Evolutionary conservation across 73 alveolate genomes (phyloP).

Genomic region (Blepharisma japonicum): DNA sequence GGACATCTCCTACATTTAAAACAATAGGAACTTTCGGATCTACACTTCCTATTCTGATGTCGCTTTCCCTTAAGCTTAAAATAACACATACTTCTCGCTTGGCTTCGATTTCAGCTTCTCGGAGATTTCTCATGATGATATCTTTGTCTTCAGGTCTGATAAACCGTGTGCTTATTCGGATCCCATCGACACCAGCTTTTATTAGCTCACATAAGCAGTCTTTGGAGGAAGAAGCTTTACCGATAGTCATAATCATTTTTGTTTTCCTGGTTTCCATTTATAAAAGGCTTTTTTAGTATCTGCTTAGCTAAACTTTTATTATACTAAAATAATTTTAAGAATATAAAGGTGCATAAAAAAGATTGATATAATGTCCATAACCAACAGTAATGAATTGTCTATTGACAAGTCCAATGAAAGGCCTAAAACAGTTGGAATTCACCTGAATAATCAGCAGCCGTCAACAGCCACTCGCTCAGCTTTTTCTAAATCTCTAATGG

Average conservation of each 20-base stretch:
- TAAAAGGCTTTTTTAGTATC: no score
- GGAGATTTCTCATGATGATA: background rate
- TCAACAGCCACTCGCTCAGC: no score
- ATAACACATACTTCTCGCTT: constrained; percentile 5
- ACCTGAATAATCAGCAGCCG: no score
- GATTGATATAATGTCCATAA: no score
- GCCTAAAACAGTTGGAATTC: no score
- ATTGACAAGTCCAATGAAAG: no score
- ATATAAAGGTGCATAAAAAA: no score
- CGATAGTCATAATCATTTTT: constrained; percentile 11
- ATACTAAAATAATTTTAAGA: no score
- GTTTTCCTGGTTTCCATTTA: background rate
- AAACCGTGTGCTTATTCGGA: constrained; percentile 7
- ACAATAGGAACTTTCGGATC: background rate
- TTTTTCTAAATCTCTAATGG: no score
- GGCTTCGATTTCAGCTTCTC: constrained; percentile 8
- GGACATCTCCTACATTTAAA: constrained; percentile 2
- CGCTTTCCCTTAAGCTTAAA: constrained; percentile 20
- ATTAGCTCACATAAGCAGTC: background rate
- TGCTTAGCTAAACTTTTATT: no score
- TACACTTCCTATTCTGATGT: constrained; percentile 15
- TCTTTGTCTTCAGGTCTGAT: background rate
- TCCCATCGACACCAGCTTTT: constrained; percentile 16
- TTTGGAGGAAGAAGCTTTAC: constrained; percentile 2
- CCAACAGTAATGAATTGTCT: no score